These are phyloP conservation scores for Diaporthe ampelina DNA, from an alignment of 2,329 filamentous ascomycete genomes.

Conservation along the genomic window DNA sequence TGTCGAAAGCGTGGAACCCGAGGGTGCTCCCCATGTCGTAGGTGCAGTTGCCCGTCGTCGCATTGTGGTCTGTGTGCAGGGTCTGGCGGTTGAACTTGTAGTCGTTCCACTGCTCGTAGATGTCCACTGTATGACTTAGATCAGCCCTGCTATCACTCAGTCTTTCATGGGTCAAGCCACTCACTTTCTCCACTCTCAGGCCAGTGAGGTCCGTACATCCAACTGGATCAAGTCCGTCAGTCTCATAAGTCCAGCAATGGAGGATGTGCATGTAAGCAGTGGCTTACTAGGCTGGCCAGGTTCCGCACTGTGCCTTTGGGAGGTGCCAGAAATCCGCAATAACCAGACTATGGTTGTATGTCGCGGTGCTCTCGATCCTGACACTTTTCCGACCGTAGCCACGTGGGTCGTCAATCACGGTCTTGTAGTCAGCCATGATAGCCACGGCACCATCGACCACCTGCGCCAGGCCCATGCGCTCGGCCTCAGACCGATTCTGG, in stretches of 20 bases:
- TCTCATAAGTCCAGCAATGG: neutral
- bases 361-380: slow-evolving; percentile 72
- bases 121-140: neutral
- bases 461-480: slow-evolving; percentile 52
- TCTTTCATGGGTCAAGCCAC: accelerated
- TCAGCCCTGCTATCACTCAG: neutral
- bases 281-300: slow-evolving; percentile 78
- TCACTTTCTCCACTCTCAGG: slow-evolving; percentile 32
- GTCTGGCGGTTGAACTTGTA: slow-evolving; percentile 32
- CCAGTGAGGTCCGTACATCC: slow-evolving; percentile 32
- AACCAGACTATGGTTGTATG: slow-evolving; percentile 76
- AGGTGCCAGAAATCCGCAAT: slow-evolving; percentile 79
- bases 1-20: slow-evolving; percentile 18
- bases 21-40: slow-evolving; percentile 5
- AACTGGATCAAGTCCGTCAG: slow-evolving; percentile 16
- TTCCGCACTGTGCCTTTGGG: slow-evolving; percentile 74
- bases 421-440: slow-evolving; percentile 55
- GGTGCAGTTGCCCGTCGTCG: slow-evolving; percentile 32
- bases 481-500: slow-evolving; percentile 52
- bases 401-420: slow-evolving; percentile 42
- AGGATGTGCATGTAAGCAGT: no score
- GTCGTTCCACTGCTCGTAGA: slow-evolving; percentile 39
- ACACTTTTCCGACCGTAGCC: slow-evolving; percentile 65
- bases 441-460: slow-evolving; percentile 53
- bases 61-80: slow-evolving; percentile 32